These are phyloP conservation scores for Didymella sp. DNA, from an alignment of 2,329 filamentous ascomycete genomes.

Conservation along the genomic window DNA sequence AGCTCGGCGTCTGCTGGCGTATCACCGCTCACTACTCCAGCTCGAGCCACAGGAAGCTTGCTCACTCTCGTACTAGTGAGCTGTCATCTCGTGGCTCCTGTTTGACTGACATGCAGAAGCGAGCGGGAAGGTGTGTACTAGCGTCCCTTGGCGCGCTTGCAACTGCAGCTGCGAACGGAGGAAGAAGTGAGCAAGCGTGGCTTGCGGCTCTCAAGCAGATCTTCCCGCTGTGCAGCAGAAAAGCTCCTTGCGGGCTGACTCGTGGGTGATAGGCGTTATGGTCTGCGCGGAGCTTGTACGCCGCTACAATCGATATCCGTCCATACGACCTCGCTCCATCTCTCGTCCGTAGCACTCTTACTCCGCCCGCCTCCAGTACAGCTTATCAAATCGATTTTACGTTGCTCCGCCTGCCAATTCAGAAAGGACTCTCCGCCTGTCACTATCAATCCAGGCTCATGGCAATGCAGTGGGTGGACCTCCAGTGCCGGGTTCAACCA, in stretches of 20 bases:
- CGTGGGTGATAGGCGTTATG: conserved; percentile 10
- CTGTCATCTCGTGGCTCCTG: conserved; percentile 36
- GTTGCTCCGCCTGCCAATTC: background rate
- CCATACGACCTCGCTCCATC: conserved; percentile 3
- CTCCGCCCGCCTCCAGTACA: background rate
- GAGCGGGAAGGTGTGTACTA: conserved; percentile 39
- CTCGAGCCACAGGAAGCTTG: conserved; percentile 30
- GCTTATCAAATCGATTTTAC: background rate
- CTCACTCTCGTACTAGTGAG: conserved; percentile 38
- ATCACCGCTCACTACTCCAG: conserved; percentile 19
- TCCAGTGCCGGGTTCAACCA: background rate
- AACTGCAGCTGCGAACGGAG: conserved; percentile 12
- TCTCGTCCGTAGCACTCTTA: background rate
- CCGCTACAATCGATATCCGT: conserved; percentile 2
- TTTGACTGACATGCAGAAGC: conserved; percentile 40
- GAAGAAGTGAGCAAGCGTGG: conserved; percentile 21
- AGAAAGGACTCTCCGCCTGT: background rate
- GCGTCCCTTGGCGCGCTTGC: conserved; percentile 32
- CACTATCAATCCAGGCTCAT: background rate
- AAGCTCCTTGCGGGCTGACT: conserved; percentile 9
- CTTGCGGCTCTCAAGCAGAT: conserved; percentile 9
- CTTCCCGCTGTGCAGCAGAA: conserved; percentile 16
- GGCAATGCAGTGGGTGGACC: background rate
- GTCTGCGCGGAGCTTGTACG: conserved; percentile 11
- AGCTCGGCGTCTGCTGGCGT: conserved; percentile 16